Evolutionary conservation across 345 rosid species (phyloP), one percentile per base, ranked within the genome.

Genomic region (Murraya paniculata): DNA sequence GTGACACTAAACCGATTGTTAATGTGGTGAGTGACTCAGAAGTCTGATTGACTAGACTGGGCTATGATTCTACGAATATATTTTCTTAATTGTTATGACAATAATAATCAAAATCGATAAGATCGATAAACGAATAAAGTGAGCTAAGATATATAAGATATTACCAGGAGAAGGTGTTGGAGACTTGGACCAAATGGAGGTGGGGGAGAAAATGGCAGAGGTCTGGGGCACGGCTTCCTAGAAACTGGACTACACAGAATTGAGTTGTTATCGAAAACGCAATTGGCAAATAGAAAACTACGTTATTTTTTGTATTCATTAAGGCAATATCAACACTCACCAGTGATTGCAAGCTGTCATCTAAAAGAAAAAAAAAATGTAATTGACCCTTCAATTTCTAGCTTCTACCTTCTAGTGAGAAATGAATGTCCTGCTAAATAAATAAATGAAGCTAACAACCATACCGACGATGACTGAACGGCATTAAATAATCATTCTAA

Each of bases 191-290:
- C 86, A 89, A 97, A 94, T 41, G 99, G 98, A 56, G 98, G 99
- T 16, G 99, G 95, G 72, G 98, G 99, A 75, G 99, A 91, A 84
- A 96, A 96, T 35, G 98, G 99, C 57, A 97, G 98, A 77, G 98
- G 92, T 65, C 99, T 97, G n/a, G n/a, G n/a, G n/a, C n/a, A n/a
- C n/a, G n/a, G n/a, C n/a, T 74, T 90, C 68, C 94, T 92, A 70
- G 97, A 90, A 64, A 94, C 95, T 5, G 93, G 96, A 55, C 99
- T 97, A 87, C 98, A 93, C 4, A 93, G 87, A 83, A 86, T 86
- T 83, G 88, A 79, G 87, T 94, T 94, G 81, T 94, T 93, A 33
- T 93, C 93, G 84, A 97, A 97, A 91, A 97, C 93, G 89, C 89
- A 90, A 64, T 62, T 28, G 56, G 72, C 27, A 45, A 64, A 31